Evolutionary conservation across 805 yeast species (phyloP), one percentile per base, ranked within the genome.

Genomic region (Cyberlindnera saturnus): DNA sequence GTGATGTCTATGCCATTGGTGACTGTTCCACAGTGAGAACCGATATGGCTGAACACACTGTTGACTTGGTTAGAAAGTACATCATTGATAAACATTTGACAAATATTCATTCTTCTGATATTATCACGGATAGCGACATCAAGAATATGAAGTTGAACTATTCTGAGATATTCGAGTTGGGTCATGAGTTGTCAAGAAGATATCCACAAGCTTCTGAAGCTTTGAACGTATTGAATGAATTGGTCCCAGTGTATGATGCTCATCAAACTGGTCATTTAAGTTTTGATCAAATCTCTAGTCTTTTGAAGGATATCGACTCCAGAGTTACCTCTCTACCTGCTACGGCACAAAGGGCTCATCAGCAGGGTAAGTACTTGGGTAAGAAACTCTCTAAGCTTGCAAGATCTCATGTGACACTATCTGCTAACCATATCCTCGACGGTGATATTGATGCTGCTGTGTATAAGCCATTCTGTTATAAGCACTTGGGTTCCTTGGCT

Each of bases 301-400:
- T 79, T 47, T 61, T 81, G 48, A 65, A 71, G 43, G 77, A 75
- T 43, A 73, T 79, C 23, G 85, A 81, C 56, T 69, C 77, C 15
- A 76, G 78, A 59, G 77, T 81, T 45, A 79, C 85, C 5, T 77
- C 85, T 3, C 61, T 81, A 51, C 87, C 88, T 5, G 85, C 86
- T 8, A 81, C 87, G 9, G 87, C 87, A 9, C 88, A 81, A 65
- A 70, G 86, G 45, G 86, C 87, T 3, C 70, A 74, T 49, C 88
- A 81, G 60, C 88, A 81, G 61, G 88, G 88, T 47, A 68, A 70
- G 45, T 81, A 81, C 52, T 59, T 81, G 32, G 87, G 82, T 43
- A 74, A 72, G 52, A 81, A 81, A 60, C 63, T 81, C 36, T 70
- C 76, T 38, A 73, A 70, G 45, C 58, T 80, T 26, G 79, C 81